Percentiles rank a stretch among this genome's conserved stretches.
These are phyloP conservation scores for Lodderomyces beijingensis DNA, from an alignment of 1,139 yeast genomes.

Conservation along the genomic window DNA sequence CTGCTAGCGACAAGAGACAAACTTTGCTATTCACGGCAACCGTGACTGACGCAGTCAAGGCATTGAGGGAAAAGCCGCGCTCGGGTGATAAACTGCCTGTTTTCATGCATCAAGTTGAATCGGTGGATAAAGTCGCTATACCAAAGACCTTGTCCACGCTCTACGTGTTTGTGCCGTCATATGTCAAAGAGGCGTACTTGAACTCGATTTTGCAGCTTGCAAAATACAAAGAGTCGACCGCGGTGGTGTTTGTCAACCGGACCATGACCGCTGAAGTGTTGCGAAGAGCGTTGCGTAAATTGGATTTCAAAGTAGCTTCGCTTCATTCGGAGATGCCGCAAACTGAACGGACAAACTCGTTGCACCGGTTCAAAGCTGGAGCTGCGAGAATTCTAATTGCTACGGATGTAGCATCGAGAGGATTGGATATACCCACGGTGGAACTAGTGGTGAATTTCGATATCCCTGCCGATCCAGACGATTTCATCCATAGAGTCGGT, in stretches of 20 bases:
- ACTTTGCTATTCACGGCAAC: conserved; percentile 94
- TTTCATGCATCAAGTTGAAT: conserved; percentile 78
- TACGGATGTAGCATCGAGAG: conserved; percentile 96
- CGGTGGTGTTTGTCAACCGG: conserved; percentile 85
- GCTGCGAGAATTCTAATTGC: conserved; percentile 92
- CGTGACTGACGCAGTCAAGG: conserved; percentile 85
- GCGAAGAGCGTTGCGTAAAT: conserved; percentile 64
- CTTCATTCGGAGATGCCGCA: conserved; percentile 96
- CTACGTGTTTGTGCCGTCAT: conserved; percentile 64
- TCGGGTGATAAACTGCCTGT: conserved; percentile 61
- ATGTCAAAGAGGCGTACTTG: conserved; percentile 86
- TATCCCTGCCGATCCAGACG: conserved; percentile 95
- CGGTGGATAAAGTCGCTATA: conserved; percentile 65
- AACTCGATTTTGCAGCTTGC: conserved; percentile 62
- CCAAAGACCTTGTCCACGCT: conserved; percentile 67
- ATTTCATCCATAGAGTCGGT: conserved; percentile 97
- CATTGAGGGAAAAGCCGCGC: conserved; percentile 66
- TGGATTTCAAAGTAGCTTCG: conserved; percentile 81
- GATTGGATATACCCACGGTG: conserved; percentile 92
- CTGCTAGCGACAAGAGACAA: conserved; percentile 70
- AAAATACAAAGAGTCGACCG: conserved; percentile 60
- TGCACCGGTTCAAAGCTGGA: conserved; percentile 89
- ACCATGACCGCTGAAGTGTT: conserved; percentile 86
- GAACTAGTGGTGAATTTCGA: conserved; percentile 87
- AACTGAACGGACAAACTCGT: conserved; percentile 79